phyloP scores from a whole-genome alignment of 169 alveolate genomes.

The Eimeria maxima region DNA sequence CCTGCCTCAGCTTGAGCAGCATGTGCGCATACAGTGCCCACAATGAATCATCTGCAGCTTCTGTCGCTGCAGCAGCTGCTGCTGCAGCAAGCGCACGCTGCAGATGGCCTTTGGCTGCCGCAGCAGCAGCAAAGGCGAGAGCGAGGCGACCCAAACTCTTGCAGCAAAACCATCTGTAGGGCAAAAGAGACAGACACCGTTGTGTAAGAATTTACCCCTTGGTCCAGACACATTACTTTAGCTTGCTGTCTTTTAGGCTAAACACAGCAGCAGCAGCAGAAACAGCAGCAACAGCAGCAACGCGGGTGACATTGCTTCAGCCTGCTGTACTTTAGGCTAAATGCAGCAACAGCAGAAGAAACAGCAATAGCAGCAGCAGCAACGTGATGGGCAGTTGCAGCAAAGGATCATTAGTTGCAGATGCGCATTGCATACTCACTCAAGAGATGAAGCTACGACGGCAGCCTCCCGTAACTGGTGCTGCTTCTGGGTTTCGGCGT shows the following conservation, averaged over 20 bases:
- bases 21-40: constrained; percentile 65
- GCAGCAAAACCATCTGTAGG: constrained; percentile 59
- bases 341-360: constrained; percentile 38
- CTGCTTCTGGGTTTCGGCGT: neutral
- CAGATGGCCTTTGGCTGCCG: constrained; percentile 36
- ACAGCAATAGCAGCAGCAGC: neutral
- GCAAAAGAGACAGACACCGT: neutral
- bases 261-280: constrained; percentile 43
- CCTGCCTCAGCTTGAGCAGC: constrained; percentile 69
- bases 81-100: constrained; percentile 69
- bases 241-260: neutral
- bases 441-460: constrained; percentile 2
- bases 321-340: neutral
- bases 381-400: neutral
- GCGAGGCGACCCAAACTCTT: constrained; percentile 55
- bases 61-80: constrained; percentile 44
- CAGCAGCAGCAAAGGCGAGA: constrained; percentile 55
- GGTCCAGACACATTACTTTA: too few relatives aligned
- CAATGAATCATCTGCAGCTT: constrained; percentile 65
- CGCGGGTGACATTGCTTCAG: too few relatives aligned
- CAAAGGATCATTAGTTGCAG: neutral
- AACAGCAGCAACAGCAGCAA: neutral
- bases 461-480: constrained; percentile 10
- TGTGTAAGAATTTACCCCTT: too few relatives aligned
- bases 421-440: neutral